phyloP scores from a whole-genome alignment of 345 rosid species.

The Citrus australasica region DNA sequence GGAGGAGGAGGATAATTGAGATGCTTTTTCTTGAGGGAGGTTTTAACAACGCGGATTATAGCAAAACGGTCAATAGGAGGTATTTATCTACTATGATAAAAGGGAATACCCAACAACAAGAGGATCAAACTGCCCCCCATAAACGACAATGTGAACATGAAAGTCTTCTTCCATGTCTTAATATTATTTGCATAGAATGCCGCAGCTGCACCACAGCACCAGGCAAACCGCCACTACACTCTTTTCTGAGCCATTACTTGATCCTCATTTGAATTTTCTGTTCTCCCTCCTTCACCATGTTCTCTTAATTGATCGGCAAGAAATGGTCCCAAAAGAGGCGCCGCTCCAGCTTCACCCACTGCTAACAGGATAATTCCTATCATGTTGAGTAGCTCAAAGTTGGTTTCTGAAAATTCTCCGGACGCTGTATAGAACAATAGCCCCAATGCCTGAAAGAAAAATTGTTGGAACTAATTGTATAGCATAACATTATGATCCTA shows the following conservation, averaged over 20 bases:
- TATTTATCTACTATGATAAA: not conserved
- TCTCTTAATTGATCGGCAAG: not conserved
- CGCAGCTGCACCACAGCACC: not conserved
- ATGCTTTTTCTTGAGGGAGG: not conserved
- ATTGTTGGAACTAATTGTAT: not conserved
- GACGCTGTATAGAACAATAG: not conserved
- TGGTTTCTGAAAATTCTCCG: not conserved
- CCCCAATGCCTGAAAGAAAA: not conserved
- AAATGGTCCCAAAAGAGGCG: not conserved
- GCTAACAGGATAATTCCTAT: not conserved
- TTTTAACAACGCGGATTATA: not conserved
- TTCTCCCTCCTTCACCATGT: not conserved
- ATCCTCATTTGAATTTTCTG: not conserved
- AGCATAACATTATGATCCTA: too few species aligned
- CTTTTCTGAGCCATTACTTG: not conserved
- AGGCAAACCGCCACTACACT: not conserved
- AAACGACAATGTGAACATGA: not conserved
- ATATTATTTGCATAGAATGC: not conserved
- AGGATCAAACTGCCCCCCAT: too few species aligned
- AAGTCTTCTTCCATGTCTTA: not conserved
- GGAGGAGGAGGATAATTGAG: not conserved
- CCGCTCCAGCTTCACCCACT: not conserved
- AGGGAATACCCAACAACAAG: not conserved
- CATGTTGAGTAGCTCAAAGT: not conserved
- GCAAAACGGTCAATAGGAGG: not conserved